Evolutionary conservation across 106 monocot genomes (phyloP), one percentile per base, ranked within the genome.

Genomic region (Platanthera zijinensis): DNA sequence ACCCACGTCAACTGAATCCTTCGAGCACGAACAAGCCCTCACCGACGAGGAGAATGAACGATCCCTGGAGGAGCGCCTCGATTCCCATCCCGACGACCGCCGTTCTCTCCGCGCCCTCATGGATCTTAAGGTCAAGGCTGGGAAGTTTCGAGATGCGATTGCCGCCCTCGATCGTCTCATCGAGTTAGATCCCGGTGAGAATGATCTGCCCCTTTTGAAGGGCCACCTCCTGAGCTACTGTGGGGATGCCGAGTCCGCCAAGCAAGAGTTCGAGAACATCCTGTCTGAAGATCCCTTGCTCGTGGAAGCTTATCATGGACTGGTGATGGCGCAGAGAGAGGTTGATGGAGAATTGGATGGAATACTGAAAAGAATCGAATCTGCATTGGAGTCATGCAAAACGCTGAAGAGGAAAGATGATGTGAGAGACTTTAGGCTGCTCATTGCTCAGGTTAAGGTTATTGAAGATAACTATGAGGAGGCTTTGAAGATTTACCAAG

Each of bases 281-380:
- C 73, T 95, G 22, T 25, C 53, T 32, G 79, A 78, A 48, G 85
- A 89, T 50, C 95, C 95, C 7, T 78, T 85, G 12, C 62, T 76
- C 15, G 95, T 91, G 19, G 95, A 95, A 73, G 95, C 91, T 6
- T 95, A 89, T 75, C 91, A 95, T 48, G 95, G 91, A n/a, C 77
- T 95, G 14, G 85, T 95, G 12, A 80, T 95, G 89, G 75, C 77
- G 3, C 39, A 51, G 51, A 50, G 71, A 17, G 77, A 72, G 64
- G 48, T 49, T 30, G 78, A 51, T 0, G 83, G 50, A 5, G 84
- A 87, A 17, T 77, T 95, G 51, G 69, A 63, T 7, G 50, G 25
- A 25, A 48, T 91, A 6, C 49, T 86, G 64, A 78, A 86, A 52
- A 75, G 89, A 39, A 72, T 95, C 7, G 81, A 84, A 56, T 52